A percentile compares a stretch with the other conserved stretches of the same genome.
Evolutionary conservation across 2,329 filamentous ascomycete genomes (phyloP).

Genomic region (Penicillium expansum): DNA sequence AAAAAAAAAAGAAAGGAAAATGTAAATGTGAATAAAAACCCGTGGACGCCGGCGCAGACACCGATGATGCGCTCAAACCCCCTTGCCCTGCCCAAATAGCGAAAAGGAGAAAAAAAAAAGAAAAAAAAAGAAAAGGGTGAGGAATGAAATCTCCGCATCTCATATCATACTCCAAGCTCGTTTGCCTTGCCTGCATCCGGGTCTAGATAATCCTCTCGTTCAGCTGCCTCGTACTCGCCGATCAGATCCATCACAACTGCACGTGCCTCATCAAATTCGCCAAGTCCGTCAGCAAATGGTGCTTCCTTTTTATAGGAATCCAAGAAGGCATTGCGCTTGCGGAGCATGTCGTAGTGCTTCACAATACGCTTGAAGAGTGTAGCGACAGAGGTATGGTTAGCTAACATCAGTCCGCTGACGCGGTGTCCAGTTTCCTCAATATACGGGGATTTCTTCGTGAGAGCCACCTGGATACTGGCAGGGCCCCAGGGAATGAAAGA

Average conservation of each 20-base stretch:
- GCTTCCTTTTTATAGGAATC: slow-evolving; percentile 95
- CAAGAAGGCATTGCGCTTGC: slow-evolving; percentile 95
- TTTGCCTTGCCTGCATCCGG: slow-evolving; percentile 58
- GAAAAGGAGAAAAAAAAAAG: slow-evolving; percentile 4
- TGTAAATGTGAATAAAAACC: neutral
- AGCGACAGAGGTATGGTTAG: slow-evolving; percentile 95
- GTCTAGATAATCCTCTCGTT: slow-evolving; percentile 84
- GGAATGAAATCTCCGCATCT: neutral
- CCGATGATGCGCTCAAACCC: slow-evolving; percentile 24
- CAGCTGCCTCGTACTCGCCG: slow-evolving; percentile 91
- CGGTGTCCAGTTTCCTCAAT: slow-evolving; percentile 82
- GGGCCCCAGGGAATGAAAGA: slow-evolving; percentile 99
- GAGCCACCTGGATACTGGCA: slow-evolving; percentile 92
- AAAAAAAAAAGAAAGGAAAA: neutral
- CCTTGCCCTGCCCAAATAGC: slow-evolving; percentile 17
- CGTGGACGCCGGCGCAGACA: slow-evolving; percentile 14
- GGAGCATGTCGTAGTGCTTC: slow-evolving; percentile 85
- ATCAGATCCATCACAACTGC: slow-evolving; percentile 90
- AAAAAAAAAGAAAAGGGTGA: neutral
- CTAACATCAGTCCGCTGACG: slow-evolving; percentile 94
- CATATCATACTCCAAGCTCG: slow-evolving; percentile 27
- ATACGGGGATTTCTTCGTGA: slow-evolving; percentile 96
- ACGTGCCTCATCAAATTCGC: slow-evolving; percentile 92
- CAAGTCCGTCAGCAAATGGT: slow-evolving; percentile 84
- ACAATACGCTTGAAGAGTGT: slow-evolving; percentile 95